phyloP scores from a whole-genome alignment of 1,284 basidiomycete genomes.

The Malassezia furfur region DNA sequence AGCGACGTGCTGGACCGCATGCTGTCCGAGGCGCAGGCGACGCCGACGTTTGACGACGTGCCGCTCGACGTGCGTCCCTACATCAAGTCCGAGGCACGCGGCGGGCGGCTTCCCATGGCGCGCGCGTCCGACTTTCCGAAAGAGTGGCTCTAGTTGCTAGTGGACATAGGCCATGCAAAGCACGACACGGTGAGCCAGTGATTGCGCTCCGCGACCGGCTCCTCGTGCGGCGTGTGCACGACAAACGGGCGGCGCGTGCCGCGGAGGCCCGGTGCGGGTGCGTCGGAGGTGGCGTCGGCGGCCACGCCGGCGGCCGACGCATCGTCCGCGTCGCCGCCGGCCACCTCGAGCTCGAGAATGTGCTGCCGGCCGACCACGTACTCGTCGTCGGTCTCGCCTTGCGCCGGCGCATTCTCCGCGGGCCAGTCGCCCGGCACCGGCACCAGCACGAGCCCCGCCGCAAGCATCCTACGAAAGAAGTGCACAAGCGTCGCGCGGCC shows the following conservation, averaged over 20 bases:
- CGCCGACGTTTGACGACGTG: slow-evolving; percentile 23
- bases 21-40: slow-evolving; percentile 36
- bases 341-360: slow-evolving; percentile 31
- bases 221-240: slow-evolving; percentile 13
- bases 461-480: slow-evolving; percentile 29
- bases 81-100: slow-evolving; percentile 9
- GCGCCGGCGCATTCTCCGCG: not conserved
- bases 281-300: not conserved
- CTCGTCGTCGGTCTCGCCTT: not conserved
- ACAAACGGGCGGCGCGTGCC: slow-evolving; percentile 17
- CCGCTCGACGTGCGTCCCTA: slow-evolving; percentile 44
- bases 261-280: slow-evolving; percentile 5
- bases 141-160: slow-evolving; percentile 42
- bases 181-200: slow-evolving; percentile 26
- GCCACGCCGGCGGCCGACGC: no score
- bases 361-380: slow-evolving; percentile 15
- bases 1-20: slow-evolving; percentile 48
- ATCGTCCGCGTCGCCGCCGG: slow-evolving; percentile 14
- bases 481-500: slow-evolving; percentile 33
- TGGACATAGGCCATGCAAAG: slow-evolving; percentile 19
- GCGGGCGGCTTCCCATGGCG: slow-evolving; percentile 23
- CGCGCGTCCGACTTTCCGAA: slow-evolving; percentile 45
- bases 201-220: slow-evolving; percentile 20
- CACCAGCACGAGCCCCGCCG: slow-evolving; percentile 25
- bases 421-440: slow-evolving; percentile 22